Evolutionary conservation across 495 filamentous ascomycete genomes (phyloP).

Genomic region (Aspergillus bertholletiae): DNA sequence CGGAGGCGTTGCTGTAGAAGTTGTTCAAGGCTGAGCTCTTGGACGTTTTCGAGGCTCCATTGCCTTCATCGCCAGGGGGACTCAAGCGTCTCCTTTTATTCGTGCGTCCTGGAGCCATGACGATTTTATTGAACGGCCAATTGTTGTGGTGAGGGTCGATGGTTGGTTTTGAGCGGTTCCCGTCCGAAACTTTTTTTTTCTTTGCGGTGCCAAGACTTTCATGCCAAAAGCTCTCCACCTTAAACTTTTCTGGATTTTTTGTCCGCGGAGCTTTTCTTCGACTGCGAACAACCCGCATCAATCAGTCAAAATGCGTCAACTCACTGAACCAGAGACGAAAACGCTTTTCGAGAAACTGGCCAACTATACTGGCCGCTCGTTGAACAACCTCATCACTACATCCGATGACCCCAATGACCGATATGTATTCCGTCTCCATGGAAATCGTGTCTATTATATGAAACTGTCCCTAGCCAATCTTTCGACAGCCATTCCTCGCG

Average conservation of each 20-base stretch:
- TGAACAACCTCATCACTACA: conserved; percentile 76
- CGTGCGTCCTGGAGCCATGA: conserved; percentile 47
- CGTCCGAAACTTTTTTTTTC: conserved; percentile 21
- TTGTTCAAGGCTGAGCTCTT: conserved; percentile 18
- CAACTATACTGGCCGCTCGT: conserved; percentile 72
- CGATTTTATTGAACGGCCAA: conserved; percentile 8
- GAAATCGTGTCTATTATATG: conserved; percentile 82
- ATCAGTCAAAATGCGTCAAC: conserved; percentile 57
- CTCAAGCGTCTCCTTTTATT: conserved; percentile 54
- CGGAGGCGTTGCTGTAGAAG: conserved; percentile 40
- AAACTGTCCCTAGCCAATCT: conserved; percentile 83
- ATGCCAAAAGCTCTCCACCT: conserved; percentile 11
- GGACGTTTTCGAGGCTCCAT: conserved; percentile 31
- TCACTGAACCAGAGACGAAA: conserved; percentile 70
- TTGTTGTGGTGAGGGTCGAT: conserved; percentile 25
- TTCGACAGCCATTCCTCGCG: conserved; percentile 76
- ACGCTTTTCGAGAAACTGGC: conserved; percentile 81
- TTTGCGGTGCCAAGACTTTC: conserved; percentile 23
- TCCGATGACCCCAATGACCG: conserved; percentile 62
- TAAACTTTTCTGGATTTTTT: conserved; percentile 15
- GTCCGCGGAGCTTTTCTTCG: conserved; percentile 13
- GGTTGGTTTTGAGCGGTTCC: not conserved
- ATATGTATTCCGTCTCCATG: conserved; percentile 82
- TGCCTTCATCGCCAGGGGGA: conserved; percentile 42
- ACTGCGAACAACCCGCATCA: not conserved